phyloP scores from a whole-genome alignment of 768 basidiomycete species.

The Dacryopinax primogenitus region DNA sequence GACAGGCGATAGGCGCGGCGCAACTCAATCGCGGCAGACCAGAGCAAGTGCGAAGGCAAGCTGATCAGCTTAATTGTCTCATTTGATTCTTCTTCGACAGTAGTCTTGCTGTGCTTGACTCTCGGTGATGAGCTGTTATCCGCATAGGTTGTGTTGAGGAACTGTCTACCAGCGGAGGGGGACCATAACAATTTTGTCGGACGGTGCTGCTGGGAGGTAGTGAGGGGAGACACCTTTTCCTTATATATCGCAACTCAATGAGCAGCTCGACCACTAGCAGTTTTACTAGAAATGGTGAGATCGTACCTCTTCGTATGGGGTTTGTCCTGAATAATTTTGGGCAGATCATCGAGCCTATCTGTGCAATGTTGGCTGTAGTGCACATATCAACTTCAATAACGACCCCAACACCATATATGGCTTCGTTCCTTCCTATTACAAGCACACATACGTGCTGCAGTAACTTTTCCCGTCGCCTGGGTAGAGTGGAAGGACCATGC shows the following conservation, averaged over 20 bases:
- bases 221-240: slow-evolving; percentile 12
- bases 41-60: too few species aligned
- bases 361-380: slow-evolving; percentile 9
- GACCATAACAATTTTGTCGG: too few species aligned
- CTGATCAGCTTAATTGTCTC: too few species aligned
- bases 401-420: slow-evolving; percentile 17
- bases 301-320: not conserved
- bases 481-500: slow-evolving; percentile 16
- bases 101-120: too few species aligned
- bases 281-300: slow-evolving; percentile 13
- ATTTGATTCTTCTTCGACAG: too few species aligned
- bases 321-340: not conserved
- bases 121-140: too few species aligned
- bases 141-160: too few species aligned
- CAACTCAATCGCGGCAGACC: too few species aligned
- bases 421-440: slow-evolving; percentile 15
- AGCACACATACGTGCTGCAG: slow-evolving; percentile 16
- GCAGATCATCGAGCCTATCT: slow-evolving; percentile 13
- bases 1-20: too few species aligned
- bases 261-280: slow-evolving; percentile 16
- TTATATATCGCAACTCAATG: slow-evolving; percentile 11
- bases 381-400: slow-evolving; percentile 12
- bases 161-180: too few species aligned
- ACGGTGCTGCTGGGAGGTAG: too few species aligned
- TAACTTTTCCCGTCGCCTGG: slow-evolving; percentile 16